These are phyloP conservation scores for Pythium folliculosum DNA, from an alignment of 352 stramenopile species.

Conservation along the genomic window DNA sequence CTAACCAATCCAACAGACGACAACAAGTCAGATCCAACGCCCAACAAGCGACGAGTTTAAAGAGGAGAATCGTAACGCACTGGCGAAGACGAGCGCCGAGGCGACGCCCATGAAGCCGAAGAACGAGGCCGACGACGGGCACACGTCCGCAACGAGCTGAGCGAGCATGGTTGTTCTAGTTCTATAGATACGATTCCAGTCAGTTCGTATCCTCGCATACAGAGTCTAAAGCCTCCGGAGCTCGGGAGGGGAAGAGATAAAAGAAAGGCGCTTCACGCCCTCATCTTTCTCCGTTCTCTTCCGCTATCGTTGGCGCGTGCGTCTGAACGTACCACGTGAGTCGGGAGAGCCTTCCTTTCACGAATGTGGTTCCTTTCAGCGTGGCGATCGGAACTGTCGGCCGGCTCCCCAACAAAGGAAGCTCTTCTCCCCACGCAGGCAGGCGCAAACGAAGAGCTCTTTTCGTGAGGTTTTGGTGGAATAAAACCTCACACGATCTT, in stretches of 20 bases:
- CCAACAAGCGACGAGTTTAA: too few species aligned
- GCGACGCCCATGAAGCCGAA: constrained; percentile 99
- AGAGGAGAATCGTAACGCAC: too few species aligned
- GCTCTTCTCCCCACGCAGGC: background rate
- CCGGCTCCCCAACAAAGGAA: background rate
- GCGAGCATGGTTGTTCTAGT: constrained; percentile 17
- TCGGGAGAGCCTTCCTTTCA: constrained; percentile 15
- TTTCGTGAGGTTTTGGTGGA: constrained; percentile 11
- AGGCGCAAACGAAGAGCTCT: constrained; percentile 11
- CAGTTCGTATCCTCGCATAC: too few species aligned
- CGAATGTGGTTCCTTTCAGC: constrained; percentile 19
- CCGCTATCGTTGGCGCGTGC: constrained; percentile 19
- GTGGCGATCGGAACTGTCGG: constrained; percentile 20
- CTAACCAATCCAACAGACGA: too few species aligned
- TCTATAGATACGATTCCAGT: too few species aligned
- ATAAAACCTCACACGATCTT: constrained; percentile 21
- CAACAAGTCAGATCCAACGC: too few species aligned
- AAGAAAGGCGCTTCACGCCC: too few species aligned
- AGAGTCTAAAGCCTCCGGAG: too few species aligned
- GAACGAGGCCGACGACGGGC: constrained; percentile 97
- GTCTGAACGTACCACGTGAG: constrained; percentile 11
- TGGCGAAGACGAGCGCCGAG: constrained; percentile 92
- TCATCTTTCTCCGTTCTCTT: too few species aligned
- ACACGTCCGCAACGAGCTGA: constrained; percentile 30
- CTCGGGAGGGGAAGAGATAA: too few species aligned